Evolutionary conservation across 352 stramenopile genomes (phyloP).

Genomic region (Achlya hypogyna): DNA sequence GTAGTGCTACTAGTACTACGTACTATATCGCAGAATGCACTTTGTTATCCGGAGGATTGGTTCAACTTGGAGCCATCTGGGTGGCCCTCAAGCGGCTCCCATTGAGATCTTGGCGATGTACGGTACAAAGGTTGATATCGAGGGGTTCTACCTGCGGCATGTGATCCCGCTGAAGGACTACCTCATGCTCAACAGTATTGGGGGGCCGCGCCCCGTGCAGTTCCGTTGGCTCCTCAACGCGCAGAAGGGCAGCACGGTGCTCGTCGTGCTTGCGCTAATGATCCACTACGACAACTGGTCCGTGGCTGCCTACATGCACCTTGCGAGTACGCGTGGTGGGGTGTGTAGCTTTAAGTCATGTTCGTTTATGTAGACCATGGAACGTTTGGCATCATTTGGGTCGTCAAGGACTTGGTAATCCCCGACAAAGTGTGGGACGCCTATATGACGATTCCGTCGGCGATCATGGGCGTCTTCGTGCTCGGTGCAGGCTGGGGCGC

Average conservation of each 20-base stretch:
- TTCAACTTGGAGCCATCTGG: no score
- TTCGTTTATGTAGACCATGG: slow-evolving; percentile 1
- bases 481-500: neutral
- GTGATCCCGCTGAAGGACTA: neutral
- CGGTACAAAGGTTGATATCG: no score
- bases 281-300: slow-evolving; percentile 17
- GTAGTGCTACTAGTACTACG: no score
- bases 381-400: slow-evolving; percentile 3
- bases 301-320: neutral
- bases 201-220: neutral
- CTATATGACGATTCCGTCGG: neutral
- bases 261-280: neutral
- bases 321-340: slow-evolving; percentile 13
- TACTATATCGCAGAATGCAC: no score
- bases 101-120: no score
- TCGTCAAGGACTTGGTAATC: slow-evolving; percentile 3
- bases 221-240: slow-evolving; percentile 2
- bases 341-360: no score
- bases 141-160: neutral
- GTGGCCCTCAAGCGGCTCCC: no score
- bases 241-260: neutral
- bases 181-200: neutral
- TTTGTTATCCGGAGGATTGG: no score
- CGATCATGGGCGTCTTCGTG: neutral
- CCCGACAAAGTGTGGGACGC: neutral